Percentiles rank a stretch among this genome's conserved stretches.
Evolutionary conservation across 805 yeast genomes (phyloP).

Genomic region (Saccharomycopsis olivae): DNA sequence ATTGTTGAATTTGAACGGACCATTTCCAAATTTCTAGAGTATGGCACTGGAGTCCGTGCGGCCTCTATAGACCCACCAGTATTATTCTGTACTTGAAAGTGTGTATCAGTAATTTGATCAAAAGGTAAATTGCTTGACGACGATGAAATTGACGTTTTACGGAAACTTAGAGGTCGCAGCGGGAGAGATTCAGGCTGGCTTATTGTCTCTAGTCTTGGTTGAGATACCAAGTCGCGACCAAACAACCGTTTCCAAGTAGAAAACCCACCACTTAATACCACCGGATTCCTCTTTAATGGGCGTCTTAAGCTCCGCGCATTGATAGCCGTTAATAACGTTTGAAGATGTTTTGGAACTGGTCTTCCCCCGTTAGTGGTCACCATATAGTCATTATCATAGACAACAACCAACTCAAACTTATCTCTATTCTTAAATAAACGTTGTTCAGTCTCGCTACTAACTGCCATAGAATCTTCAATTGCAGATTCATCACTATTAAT

Average conservation of each 20-base stretch:
- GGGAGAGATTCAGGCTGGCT: constrained; percentile 10
- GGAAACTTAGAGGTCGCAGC: constrained; percentile 11
- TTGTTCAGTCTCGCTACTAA: constrained; percentile 47
- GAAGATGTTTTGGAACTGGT: constrained; percentile 19
- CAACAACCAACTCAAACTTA: constrained; percentile 50
- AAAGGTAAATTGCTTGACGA: constrained; percentile 2
- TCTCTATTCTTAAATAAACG: constrained; percentile 41
- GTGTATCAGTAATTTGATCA: background rate
- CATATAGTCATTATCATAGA: constrained; percentile 36
- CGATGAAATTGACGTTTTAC: constrained; percentile 14
- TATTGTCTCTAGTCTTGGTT: constrained; percentile 16
- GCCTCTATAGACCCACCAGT: background rate
- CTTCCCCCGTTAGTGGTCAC: constrained; percentile 5
- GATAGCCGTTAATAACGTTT: constrained; percentile 29
- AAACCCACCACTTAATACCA: constrained; percentile 49
- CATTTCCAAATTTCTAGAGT: constrained; percentile 4
- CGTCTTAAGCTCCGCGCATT: constrained; percentile 28
- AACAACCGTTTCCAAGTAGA: constrained; percentile 27
- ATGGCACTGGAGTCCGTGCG: too few species aligned
- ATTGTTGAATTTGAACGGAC: background rate
- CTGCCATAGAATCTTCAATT: constrained; percentile 50
- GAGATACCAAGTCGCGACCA: constrained; percentile 17
- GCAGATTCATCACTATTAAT: constrained; percentile 47
- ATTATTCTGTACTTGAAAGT: background rate
- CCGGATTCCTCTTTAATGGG: constrained; percentile 31